phyloP scores from a whole-genome alignment of 2,329 filamentous ascomycete genomes.

The Colletotrichum sp. region DNA sequence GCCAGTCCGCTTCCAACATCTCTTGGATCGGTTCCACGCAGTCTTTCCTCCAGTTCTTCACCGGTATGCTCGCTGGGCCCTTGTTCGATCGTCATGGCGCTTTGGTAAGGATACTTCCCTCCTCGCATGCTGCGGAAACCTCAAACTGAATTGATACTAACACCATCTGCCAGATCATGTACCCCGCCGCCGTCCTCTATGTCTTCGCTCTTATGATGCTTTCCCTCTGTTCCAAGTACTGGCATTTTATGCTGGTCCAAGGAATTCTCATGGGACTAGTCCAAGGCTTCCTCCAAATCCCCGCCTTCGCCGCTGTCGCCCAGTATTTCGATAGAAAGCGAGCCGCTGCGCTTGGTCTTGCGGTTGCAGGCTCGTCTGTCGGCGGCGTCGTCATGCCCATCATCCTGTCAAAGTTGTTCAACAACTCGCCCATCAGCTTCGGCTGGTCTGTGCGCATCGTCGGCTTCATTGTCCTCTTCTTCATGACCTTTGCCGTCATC shows the following conservation, averaged over 20 bases:
- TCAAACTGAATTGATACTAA: background rate
- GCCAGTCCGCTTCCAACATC: conserved; percentile 31
- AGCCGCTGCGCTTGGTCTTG: conserved; percentile 50
- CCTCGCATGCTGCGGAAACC: background rate
- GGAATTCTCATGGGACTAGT: conserved; percentile 47
- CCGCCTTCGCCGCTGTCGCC: conserved; percentile 48
- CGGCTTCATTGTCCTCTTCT: conserved; percentile 53
- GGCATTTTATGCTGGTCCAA: conserved; percentile 57
- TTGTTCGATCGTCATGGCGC: conserved; percentile 43
- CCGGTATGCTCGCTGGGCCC: conserved; percentile 33
- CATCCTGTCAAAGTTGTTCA: conserved; percentile 51
- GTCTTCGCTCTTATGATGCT: conserved; percentile 48
- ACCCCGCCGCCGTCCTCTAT: conserved; percentile 26
- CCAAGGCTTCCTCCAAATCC: conserved; percentile 47
- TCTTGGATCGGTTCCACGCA: conserved; percentile 41
- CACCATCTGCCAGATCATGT: conserved; percentile 29
- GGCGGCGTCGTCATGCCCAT: conserved; percentile 60
- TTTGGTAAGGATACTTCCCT: conserved; percentile 28
- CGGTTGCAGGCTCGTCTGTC: conserved; percentile 50
- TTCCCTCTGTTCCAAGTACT: conserved; percentile 50
- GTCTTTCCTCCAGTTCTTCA: conserved; percentile 32
- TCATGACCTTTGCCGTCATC: conserved; percentile 43
- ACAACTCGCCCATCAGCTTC: conserved; percentile 46
- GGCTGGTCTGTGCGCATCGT: conserved; percentile 58
- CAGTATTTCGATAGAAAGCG: conserved; percentile 54